Percentiles rank a stretch among this genome's conserved stretches.
phyloP scores from a whole-genome alignment of 2,329 filamentous ascomycete genomes.

The Ascochyta lentis region DNA sequence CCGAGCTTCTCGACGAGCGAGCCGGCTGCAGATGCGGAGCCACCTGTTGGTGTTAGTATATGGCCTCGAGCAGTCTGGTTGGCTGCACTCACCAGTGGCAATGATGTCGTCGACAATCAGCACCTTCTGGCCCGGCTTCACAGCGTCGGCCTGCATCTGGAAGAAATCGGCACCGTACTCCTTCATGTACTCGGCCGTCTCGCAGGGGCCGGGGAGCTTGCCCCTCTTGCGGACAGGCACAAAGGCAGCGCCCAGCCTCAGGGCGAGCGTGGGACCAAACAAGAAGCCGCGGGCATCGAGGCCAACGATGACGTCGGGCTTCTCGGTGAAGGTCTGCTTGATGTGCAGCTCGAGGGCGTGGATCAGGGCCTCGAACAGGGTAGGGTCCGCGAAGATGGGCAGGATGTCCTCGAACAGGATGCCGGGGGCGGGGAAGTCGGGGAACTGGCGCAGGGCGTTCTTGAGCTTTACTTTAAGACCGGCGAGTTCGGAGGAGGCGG shows the following conservation, averaged over 20 bases:
- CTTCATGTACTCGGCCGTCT: constrained; percentile 87
- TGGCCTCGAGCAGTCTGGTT: background rate
- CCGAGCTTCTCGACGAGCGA: constrained; percentile 85
- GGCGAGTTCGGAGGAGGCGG: constrained; percentile 58
- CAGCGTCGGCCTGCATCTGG: constrained; percentile 89
- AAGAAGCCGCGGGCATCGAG: constrained; percentile 95
- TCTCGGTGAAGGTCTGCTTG: constrained; percentile 63
- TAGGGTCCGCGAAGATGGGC: constrained; percentile 84
- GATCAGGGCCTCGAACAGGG: constrained; percentile 77
- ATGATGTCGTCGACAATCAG: constrained; percentile 98
- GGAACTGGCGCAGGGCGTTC: constrained; percentile 79
- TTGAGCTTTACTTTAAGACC: constrained; percentile 72
- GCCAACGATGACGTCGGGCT: constrained; percentile 89
- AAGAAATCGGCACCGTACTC: constrained; percentile 96
- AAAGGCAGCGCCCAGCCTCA: constrained; percentile 83
- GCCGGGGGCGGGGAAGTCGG: constrained; percentile 89
- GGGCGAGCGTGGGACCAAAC: constrained; percentile 87
- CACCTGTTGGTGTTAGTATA: constrained; percentile 64
- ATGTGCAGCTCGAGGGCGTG: constrained; percentile 86
- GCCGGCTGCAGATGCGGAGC: constrained; percentile 86
- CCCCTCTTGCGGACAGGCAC: constrained; percentile 94
- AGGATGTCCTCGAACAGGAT: constrained; percentile 99
- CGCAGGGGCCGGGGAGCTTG: constrained; percentile 89
- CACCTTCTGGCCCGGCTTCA: constrained; percentile 86
- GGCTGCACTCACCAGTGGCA: constrained; percentile 77